Conservation (phyloP, 2,329 filamentous ascomycete species). For the Teratosphaeriaceae sp. region DNA sequence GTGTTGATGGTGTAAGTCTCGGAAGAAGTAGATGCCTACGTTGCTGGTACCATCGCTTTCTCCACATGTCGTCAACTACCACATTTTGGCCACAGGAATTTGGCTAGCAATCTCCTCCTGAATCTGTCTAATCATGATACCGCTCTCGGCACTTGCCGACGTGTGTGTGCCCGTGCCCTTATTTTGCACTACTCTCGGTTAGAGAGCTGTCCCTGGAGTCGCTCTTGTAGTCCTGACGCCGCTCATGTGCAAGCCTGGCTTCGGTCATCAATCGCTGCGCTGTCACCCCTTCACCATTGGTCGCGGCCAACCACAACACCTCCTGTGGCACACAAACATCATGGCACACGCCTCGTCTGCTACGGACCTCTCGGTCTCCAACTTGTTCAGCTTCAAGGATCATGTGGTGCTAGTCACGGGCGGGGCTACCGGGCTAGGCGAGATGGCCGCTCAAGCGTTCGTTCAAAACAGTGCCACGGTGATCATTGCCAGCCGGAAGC, state of each 20-base stretch:
- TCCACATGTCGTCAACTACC: background rate
- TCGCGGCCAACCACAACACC: no score
- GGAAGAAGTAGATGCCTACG: background rate
- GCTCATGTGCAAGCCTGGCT: no score
- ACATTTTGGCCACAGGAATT: constrained; percentile 1
- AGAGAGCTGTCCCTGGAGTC: background rate
- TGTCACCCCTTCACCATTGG: no score
- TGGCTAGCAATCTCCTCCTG: no score
- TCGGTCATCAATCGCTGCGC: no score
- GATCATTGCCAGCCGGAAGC: constrained; percentile 39
- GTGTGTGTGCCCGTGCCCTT: no score
- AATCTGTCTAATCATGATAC: no score
- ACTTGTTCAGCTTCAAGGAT: constrained; percentile 31
- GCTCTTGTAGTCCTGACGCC: no score
- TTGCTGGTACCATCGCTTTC: background rate
- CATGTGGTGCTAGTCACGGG: constrained; percentile 39
- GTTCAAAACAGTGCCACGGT: constrained; percentile 37
- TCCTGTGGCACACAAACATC: no score
- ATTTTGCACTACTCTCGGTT: no score
- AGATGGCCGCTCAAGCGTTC: constrained; percentile 42
- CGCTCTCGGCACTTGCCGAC: no score
- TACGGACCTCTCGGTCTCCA: constrained; percentile 23
- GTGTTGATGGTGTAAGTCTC: background rate
- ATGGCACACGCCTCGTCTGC: constrained; percentile 27
- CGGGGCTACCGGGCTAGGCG: constrained; percentile 40